A percentile compares a stretch with the other conserved stretches of the same genome.
Conservation (phyloP, 768 basidiomycete genomes). For the Trametes elegans region DNA sequence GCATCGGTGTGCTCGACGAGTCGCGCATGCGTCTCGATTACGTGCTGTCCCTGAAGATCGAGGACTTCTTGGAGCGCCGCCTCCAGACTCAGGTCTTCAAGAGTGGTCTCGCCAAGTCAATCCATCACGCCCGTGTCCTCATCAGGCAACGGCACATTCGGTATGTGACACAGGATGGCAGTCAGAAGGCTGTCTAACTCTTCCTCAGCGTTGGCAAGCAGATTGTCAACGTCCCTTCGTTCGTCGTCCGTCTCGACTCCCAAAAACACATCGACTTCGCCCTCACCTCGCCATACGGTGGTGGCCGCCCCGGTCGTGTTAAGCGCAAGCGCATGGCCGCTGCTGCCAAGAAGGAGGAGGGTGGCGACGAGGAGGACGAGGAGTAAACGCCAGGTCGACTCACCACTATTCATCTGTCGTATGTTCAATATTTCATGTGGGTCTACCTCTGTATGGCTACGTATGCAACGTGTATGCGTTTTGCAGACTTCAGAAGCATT, state of each 20-base stretch:
- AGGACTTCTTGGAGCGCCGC: slow-evolving; percentile 99
- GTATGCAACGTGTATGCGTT: slow-evolving; percentile 22
- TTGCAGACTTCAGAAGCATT: slow-evolving; percentile 2
- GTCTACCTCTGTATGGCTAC: slow-evolving; percentile 18
- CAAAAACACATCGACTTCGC: slow-evolving; percentile 99
- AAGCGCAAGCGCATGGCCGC: slow-evolving; percentile 86
- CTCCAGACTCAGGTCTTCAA: slow-evolving; percentile 99
- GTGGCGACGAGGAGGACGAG: slow-evolving; percentile 51
- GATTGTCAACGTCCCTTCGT: slow-evolving; percentile 98
- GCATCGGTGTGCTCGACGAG: slow-evolving; percentile 99
- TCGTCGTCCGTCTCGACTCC: slow-evolving; percentile 98
- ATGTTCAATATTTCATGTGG: slow-evolving; percentile 19
- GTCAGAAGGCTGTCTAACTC: background rate
- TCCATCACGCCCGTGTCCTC: slow-evolving; percentile 97
- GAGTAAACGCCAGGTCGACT: slow-evolving; percentile 21
- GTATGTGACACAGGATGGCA: slow-evolving; percentile 41
- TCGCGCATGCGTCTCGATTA: slow-evolving; percentile 99
- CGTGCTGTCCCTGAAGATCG: slow-evolving; percentile 98
- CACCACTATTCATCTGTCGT: slow-evolving; percentile 2
- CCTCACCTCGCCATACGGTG: slow-evolving; percentile 65
- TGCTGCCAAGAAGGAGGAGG: slow-evolving; percentile 84
- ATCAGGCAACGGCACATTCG: slow-evolving; percentile 99
- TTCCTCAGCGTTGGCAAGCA: slow-evolving; percentile 90
- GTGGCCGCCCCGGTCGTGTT: slow-evolving; percentile 82
- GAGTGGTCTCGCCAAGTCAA: slow-evolving; percentile 94